phyloP scores from a whole-genome alignment of 495 filamentous ascomycete genomes.

The Aspergillus sclerotiicarbonarius region DNA sequence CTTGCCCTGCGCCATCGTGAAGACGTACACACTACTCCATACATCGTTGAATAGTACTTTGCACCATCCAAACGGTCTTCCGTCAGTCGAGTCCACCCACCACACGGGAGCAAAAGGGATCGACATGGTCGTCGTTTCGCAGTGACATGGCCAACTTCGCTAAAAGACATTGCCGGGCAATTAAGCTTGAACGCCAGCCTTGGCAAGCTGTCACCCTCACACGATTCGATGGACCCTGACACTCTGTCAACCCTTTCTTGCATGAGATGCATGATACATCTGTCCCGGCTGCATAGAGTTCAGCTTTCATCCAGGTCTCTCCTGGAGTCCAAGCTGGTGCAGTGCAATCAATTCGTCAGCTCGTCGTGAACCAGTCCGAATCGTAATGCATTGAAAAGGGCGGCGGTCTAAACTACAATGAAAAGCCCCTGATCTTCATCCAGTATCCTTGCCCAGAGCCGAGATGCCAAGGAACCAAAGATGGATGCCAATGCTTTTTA shows the following conservation, averaged over 20 bases:
- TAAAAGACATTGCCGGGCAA: conserved; percentile 5
- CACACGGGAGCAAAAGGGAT: neutral
- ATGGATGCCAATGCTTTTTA: neutral
- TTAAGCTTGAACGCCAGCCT: conserved; percentile 19
- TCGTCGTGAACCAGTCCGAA: neutral
- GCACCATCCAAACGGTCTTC: neutral
- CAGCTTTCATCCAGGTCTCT: neutral
- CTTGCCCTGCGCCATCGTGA: neutral
- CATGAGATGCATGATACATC: neutral
- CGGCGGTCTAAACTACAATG: neutral
- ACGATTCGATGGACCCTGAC: conserved; percentile 1
- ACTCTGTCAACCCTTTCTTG: neutral
- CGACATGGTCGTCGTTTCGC: conserved; percentile 2
- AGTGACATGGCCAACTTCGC: conserved; percentile 4
- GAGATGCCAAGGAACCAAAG: neutral
- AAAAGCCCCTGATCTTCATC: neutral
- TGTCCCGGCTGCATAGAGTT: neutral
- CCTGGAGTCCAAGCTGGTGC: neutral
- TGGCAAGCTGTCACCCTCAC: conserved; percentile 12
- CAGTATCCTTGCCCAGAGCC: neutral
- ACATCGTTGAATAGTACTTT: too few species aligned
- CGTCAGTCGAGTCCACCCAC: neutral
- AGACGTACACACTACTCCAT: neutral
- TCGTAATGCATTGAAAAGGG: neutral
- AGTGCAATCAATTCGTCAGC: neutral